Base-by-base conservation (phyloP, 202 grass and related monocot genomes). In the Eragrostis tef region DNA sequence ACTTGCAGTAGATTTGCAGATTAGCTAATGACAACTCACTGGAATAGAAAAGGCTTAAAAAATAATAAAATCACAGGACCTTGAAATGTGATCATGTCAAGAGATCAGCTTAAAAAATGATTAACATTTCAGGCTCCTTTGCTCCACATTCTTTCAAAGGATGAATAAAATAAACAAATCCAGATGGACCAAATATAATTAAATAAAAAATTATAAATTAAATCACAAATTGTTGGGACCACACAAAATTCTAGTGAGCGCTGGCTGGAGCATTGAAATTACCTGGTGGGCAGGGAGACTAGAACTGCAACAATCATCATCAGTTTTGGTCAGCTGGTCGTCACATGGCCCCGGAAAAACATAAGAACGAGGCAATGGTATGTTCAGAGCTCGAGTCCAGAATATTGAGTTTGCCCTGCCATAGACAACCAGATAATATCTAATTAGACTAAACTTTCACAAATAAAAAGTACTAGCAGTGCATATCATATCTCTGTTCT, bases 391-490 rank as follows among this genome's bases (percentile, higher is more conserved):
- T 79, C 95, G 73, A 73, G 88, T 98, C 95, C 95, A 98, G 71
- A 98, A 98, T 86, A 98, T 89, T 36, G 92, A 94, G 69, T 94
- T 98, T 48, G 92, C 95, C 95, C 95, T 98, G 87, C 70, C 22
- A 64, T 50, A 71, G 49, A 81, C 6, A 7, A 56, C 9, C 52
- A 54, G 6, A 50, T 64, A 26, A 11, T 22, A 64, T 11, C 10
- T 20, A 65, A 39, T 14, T 79, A 67, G 66, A 10, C 13, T 22
- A 67, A 49, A 51, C 42, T 64, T 16, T 39, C 11, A 22, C 8
- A 79, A 65, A 65, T 5, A 19, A 79, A 34, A 39, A 29, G 46
- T 20, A 77, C 1, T 34, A 12, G 44, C 19, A 66, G 27, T 53
- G 29, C 41, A 67, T 17, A 67, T 45, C 10, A 15, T 66, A 27